Evolutionary conservation across 2,329 filamentous ascomycete genomes (phyloP).

Genomic region (Geoglossum cookeanum): DNA sequence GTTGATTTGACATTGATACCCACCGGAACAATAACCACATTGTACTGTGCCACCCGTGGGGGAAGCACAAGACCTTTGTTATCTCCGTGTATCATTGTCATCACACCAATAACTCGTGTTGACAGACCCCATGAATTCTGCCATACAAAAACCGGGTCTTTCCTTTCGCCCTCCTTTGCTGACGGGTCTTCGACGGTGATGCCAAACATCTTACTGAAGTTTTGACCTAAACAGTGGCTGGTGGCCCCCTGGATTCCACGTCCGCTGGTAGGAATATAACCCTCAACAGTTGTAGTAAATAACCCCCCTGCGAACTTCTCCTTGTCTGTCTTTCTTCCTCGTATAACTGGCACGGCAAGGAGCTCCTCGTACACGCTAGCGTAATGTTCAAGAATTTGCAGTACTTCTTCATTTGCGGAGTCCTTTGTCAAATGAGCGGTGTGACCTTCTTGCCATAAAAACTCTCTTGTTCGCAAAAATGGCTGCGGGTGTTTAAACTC

Average conservation of each 20-base stretch:
- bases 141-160: constrained; percentile 73
- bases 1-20: constrained; percentile 79
- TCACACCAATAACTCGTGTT: constrained; percentile 91
- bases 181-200: constrained; percentile 89
- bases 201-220: constrained; percentile 98
- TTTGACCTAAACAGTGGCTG: constrained; percentile 86
- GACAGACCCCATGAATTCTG: constrained; percentile 99
- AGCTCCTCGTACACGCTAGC: constrained; percentile 83
- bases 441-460: constrained; percentile 96
- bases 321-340: constrained; percentile 87
- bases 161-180: constrained; percentile 51
- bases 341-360: constrained; percentile 84
- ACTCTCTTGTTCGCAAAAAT: constrained; percentile 84
- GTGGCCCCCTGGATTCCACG: constrained; percentile 94
- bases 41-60: constrained; percentile 70
- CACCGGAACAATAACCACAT: constrained; percentile 77
- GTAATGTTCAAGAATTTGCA: constrained; percentile 86
- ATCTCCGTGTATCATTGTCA: constrained; percentile 96
- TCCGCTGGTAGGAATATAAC: constrained; percentile 88
- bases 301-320: constrained; percentile 95
- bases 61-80: constrained; percentile 89
- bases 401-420: constrained; percentile 64
- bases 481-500: constrained; percentile 81
- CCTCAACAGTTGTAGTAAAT: constrained; percentile 94
- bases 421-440: constrained; percentile 76